Percentiles rank a stretch among this genome's conserved stretches.
Evolutionary conservation across 2,329 filamentous ascomycete species (phyloP).

Genomic region (Arthrobotrys iridis): DNA sequence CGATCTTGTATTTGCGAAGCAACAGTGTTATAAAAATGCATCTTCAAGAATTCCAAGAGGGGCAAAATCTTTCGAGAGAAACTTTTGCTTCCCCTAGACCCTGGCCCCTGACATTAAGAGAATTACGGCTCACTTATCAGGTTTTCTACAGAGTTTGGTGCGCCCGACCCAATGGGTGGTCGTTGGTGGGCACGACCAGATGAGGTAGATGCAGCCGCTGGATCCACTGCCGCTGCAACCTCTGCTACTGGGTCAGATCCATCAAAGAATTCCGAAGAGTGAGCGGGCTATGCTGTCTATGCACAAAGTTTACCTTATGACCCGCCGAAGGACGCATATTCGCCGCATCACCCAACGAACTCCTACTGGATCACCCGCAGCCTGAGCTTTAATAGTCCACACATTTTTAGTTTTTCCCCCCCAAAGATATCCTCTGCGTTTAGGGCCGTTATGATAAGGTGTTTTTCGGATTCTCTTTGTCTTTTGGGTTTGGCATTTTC

Average conservation of each 20-base stretch:
- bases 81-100: slow-evolving; percentile 40
- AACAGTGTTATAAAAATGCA: slow-evolving; percentile 37
- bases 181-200: slow-evolving; percentile 54
- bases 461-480: slow-evolving; percentile 21
- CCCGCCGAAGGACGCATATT: slow-evolving; percentile 42
- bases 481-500: slow-evolving; percentile 4
- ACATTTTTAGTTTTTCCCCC: background rate
- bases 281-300: slow-evolving; percentile 8
- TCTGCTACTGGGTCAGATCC: slow-evolving; percentile 8
- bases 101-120: slow-evolving; percentile 10
- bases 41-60: slow-evolving; percentile 39
- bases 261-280: slow-evolving; percentile 8
- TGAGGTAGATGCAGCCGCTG: slow-evolving; percentile 52
- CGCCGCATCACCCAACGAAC: slow-evolving; percentile 21
- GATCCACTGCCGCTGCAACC: slow-evolving; percentile 18
- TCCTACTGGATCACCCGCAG: slow-evolving; percentile 28
- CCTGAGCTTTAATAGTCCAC: slow-evolving; percentile 1
- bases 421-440: slow-evolving; percentile 29
- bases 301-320: slow-evolving; percentile 17
- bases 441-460: slow-evolving; percentile 46
- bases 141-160: slow-evolving; percentile 53
- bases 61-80: slow-evolving; percentile 44
- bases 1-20: slow-evolving; percentile 49
- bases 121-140: slow-evolving; percentile 54
- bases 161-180: slow-evolving; percentile 54